These are phyloP conservation scores for Crucibulum laeve DNA, from an alignment of 768 basidiomycete species.

Conservation along the genomic window DNA sequence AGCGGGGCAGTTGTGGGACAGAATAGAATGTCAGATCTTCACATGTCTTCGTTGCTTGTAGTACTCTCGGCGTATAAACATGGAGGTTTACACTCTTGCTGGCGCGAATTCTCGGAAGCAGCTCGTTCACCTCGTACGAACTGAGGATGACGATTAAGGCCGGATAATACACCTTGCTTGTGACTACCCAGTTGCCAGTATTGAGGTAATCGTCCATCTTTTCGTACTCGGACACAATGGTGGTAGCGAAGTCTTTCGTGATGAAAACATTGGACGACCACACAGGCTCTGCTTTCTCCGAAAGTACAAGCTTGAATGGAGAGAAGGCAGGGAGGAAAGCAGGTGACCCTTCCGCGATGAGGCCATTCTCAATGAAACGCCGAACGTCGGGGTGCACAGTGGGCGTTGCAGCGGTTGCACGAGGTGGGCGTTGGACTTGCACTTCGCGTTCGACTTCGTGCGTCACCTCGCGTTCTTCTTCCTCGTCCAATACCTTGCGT, in stretches of 20 bases:
- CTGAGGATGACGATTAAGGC: slow-evolving; percentile 31
- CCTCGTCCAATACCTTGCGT: slow-evolving; percentile 31
- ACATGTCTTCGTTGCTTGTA: slow-evolving; percentile 24
- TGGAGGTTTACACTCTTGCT: slow-evolving; percentile 32
- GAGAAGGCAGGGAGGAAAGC: slow-evolving; percentile 18
- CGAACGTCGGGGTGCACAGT: slow-evolving; percentile 18
- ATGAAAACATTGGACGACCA: slow-evolving; percentile 20
- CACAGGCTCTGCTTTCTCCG: slow-evolving; percentile 2
- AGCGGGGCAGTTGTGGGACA: slow-evolving; percentile 18
- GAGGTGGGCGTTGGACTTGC: slow-evolving; percentile 30
- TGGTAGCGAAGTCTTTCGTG: slow-evolving; percentile 29
- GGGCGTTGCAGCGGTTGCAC: slow-evolving; percentile 20
- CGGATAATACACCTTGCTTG: slow-evolving; percentile 6
- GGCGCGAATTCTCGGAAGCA: slow-evolving; percentile 28
- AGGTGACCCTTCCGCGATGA: slow-evolving; percentile 7
- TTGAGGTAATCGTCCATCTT: slow-evolving; percentile 25
- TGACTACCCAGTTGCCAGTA: slow-evolving; percentile 41
- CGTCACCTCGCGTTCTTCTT: slow-evolving; percentile 45
- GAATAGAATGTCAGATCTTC: slow-evolving; percentile 29
- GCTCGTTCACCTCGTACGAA: slow-evolving; percentile 30
- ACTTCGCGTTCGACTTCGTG: slow-evolving; percentile 39
- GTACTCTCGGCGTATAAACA: slow-evolving; percentile 34
- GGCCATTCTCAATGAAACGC: slow-evolving; percentile 23
- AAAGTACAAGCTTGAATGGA: slow-evolving; percentile 8
- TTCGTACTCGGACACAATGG: slow-evolving; percentile 14